These are phyloP conservation scores for Pseudogymnoascus sp. DNA, from an alignment of 2,329 filamentous ascomycete species.

Conservation along the genomic window DNA sequence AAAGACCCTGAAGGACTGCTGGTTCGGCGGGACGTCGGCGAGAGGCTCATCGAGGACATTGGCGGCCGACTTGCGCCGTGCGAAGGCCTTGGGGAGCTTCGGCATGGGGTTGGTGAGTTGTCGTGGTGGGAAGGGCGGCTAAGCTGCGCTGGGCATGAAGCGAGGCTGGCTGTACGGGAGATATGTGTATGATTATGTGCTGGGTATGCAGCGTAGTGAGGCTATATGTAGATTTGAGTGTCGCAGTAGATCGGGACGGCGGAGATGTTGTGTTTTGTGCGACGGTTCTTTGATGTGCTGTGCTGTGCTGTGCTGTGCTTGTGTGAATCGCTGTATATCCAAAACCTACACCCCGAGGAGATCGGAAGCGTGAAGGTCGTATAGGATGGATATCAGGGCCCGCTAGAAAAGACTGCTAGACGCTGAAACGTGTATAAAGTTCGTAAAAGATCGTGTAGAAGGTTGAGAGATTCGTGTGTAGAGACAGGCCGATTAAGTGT, in stretches of 20 bases:
- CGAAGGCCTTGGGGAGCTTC: constrained; percentile 28
- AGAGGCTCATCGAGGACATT: constrained; percentile 24
- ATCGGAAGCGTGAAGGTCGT: neutral
- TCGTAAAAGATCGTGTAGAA: neutral
- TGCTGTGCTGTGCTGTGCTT: neutral
- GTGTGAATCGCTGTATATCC: neutral
- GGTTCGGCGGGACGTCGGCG: constrained; percentile 16
- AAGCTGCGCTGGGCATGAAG: neutral
- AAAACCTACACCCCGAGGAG: neutral
- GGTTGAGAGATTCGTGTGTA: neutral
- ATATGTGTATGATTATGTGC: neutral
- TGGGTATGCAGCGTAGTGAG: neutral
- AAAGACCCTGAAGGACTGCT: constrained; percentile 28
- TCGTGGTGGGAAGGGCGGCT: neutral
- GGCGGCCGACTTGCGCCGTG: constrained; percentile 27
- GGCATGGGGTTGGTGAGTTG: constrained; percentile 20
- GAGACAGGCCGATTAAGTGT: neutral
- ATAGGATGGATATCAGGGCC: neutral
- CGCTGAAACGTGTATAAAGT: neutral
- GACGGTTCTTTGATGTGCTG: neutral
- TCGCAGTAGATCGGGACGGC: neutral
- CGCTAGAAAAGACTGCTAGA: neutral
- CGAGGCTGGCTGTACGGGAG: neutral
- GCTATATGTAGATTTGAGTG: neutral
- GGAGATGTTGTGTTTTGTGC: neutral